Evolutionary conservation across 345 rosid genomes (phyloP), one percentile per base, ranked within the genome.

Genomic region (Ceriops zippeliana): DNA sequence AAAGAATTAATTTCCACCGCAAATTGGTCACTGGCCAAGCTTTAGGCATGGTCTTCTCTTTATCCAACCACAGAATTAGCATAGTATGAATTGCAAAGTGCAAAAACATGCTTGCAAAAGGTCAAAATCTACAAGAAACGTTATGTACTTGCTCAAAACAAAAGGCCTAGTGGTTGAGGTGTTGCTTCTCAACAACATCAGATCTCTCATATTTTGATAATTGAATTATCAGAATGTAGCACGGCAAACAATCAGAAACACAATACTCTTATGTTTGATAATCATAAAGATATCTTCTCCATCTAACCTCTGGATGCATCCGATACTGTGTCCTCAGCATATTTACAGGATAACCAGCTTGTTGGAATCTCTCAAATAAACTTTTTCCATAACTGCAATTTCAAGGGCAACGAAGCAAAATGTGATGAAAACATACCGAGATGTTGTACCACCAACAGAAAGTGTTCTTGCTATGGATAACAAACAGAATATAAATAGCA

Each of bases 241-340:
- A 10, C 9, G 28, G 26, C 31, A 24, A 56, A 21, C 59, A 24
- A 21, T 21, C 11, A 56, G 26, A 56, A 56, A 15, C 31, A 56
- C 16, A 56, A 56, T 56, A 56, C 10, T 24, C 16, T 10, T 24
- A 24, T 24, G 28, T 56, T 24, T 27, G 17, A 56, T 16, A 24
- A 56, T 21, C 13, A 56, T 16, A 26, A 56, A 16, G 3, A 42
- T 42, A 42, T 42, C 49, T 42, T 42, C 49, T 4, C 56, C 49
- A 75, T 31, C 80, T 70, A 75, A 93, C 97, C 97, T 88, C 87
- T 34, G 97, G 99, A 86, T 91, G 99, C 99, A 95, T 95, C 42
- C 97, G 85, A 72, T 95, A 95, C 72, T 90, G 97, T 51, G 90
- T 82, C 83, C 86, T 95, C 80, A 95, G 87, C 99, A 95, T 91